Base-by-base conservation (phyloP, 2,329 filamentous ascomycete genomes). In the Hypoxylon sp. region DNA sequence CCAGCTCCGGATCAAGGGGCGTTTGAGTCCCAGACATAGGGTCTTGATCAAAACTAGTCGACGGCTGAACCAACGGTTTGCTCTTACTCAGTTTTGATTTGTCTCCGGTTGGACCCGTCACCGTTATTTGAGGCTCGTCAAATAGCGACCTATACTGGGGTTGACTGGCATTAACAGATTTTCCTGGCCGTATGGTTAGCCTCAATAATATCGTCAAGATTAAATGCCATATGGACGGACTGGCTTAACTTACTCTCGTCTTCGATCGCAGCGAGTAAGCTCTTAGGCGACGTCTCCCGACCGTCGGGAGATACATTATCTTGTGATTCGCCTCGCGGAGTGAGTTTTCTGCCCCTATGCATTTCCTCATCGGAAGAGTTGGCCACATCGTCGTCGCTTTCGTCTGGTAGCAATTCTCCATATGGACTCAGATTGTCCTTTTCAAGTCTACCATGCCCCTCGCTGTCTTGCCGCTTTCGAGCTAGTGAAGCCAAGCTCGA, bases 1-100 rank as follows among this genome's bases (percentile, higher is more conserved):
- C 93, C 30, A 93, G 90, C 63, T 98, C 96, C 1, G 93, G 96
- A 67, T 93, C 91, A 61, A 93, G 85, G 0, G 80, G 90, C 78
- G 85, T 80, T 74, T 82, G 77, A 2, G 80, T 80, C 3, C 83
- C 82, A 4, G 87, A 87, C n/a, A 80, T 73, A 2, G 85, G 85
- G 12, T 86, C 84, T 62, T 89, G 82, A 73, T 97, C 94, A 75
- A 94, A 97, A 75, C 90, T 96, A 9, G 92, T 97, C 55, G 88
- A 87, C 0, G 94, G 94, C 76, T 96, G 94, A 9, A 96, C 87
- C 5, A 72, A 54, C 36, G 70, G 68, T 59, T 76, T 77, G 2
- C 83, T 75, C 74, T 87, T 89, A 66, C 72, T 80, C 53, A 78
- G 75, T 71, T 85, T 88, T 68, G 82, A 80, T 70, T 85, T 88